phyloP scores from a whole-genome alignment of 306 rosid genomes.

The Hippophae gyantsensis region DNA sequence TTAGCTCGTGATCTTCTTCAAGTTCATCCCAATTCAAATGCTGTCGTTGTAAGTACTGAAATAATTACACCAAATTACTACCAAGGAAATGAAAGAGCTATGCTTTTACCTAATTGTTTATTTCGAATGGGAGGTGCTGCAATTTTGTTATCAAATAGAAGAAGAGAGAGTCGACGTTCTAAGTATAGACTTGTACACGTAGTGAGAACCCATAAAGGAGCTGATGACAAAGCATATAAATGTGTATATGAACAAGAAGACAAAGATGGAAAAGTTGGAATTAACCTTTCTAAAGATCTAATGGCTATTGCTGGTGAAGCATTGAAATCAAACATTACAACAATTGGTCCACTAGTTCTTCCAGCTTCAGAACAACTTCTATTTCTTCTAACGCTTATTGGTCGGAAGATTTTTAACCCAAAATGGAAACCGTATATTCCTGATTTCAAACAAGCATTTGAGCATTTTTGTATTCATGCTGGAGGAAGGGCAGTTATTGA shows the following conservation, averaged over 20 bases:
- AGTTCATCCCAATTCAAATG: slow-evolving; percentile 79
- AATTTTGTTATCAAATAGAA: slow-evolving; percentile 52
- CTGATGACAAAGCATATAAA: slow-evolving; percentile 63
- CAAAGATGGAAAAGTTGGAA: slow-evolving; percentile 78
- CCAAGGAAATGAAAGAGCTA: slow-evolving; percentile 88
- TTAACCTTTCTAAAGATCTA: slow-evolving; percentile 63
- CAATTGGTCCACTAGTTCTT: slow-evolving; percentile 87
- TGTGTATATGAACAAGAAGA: slow-evolving; percentile 86
- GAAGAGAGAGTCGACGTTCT: slow-evolving; percentile 42
- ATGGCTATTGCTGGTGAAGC: slow-evolving; percentile 99
- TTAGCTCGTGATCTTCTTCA: slow-evolving; percentile 90
- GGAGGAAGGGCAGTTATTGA: slow-evolving; percentile 93
- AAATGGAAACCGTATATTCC: slow-evolving; percentile 98
- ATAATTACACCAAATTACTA: slow-evolving; percentile 84
- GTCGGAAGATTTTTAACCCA: slow-evolving; percentile 65
- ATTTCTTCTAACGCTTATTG: slow-evolving; percentile 59
- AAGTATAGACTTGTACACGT: slow-evolving; percentile 72
- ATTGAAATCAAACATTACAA: slow-evolving; percentile 76
- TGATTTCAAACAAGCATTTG: slow-evolving; percentile 85
- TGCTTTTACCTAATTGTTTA: slow-evolving; percentile 87
- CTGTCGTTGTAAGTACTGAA: slow-evolving; percentile 78
- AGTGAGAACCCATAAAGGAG: slow-evolving; percentile 78
- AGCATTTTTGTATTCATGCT: slow-evolving; percentile 93
- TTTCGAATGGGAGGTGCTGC: slow-evolving; percentile 99
- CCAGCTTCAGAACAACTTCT: slow-evolving; percentile 94